These are phyloP conservation scores for Neobulgaria alba DNA, from an alignment of 2,329 filamentous ascomycete genomes.

Conservation along the genomic window DNA sequence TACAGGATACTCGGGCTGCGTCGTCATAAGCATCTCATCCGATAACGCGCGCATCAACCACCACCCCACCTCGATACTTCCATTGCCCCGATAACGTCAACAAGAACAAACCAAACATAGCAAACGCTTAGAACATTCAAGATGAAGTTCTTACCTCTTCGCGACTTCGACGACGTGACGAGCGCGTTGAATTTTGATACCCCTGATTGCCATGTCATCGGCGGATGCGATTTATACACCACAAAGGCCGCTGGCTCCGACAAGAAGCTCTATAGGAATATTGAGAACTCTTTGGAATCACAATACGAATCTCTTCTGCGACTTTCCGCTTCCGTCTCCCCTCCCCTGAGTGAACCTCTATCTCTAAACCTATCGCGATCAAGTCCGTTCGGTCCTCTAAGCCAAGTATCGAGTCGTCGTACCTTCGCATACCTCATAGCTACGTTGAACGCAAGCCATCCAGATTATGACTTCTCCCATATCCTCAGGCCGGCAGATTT, in stretches of 20 bases:
- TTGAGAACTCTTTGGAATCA: slow-evolving; percentile 82
- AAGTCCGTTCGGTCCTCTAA: slow-evolving; percentile 86
- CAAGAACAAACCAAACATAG: too few species aligned
- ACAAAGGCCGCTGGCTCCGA: slow-evolving; percentile 92
- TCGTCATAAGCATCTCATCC: slow-evolving; percentile 25
- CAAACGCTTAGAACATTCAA: slow-evolving; percentile 15
- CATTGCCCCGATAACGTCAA: slow-evolving; percentile 15
- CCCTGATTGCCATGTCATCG: slow-evolving; percentile 81
- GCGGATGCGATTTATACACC: slow-evolving; percentile 93
- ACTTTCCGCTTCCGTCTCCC: slow-evolving; percentile 78
- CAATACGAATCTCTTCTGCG: slow-evolving; percentile 85
- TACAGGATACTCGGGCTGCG: slow-evolving; percentile 26
- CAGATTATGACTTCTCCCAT: slow-evolving; percentile 95
- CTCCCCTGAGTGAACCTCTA: slow-evolving; percentile 61
- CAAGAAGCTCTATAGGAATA: slow-evolving; percentile 95
- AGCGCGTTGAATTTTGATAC: slow-evolving; percentile 94
- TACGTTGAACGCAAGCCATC: slow-evolving; percentile 89
- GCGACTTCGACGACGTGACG: slow-evolving; percentile 85
- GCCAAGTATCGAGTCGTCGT: slow-evolving; percentile 77
- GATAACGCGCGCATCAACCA: slow-evolving; percentile 17
- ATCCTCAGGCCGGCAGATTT: slow-evolving; percentile 86
- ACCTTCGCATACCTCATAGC: slow-evolving; percentile 96
- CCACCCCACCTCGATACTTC: slow-evolving; percentile 3
- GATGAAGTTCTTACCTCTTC: slow-evolving; percentile 78
- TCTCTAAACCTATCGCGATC: slow-evolving; percentile 70